phyloP scores from a whole-genome alignment of 805 yeast genomes.

The Myxozyma neotropica region DNA sequence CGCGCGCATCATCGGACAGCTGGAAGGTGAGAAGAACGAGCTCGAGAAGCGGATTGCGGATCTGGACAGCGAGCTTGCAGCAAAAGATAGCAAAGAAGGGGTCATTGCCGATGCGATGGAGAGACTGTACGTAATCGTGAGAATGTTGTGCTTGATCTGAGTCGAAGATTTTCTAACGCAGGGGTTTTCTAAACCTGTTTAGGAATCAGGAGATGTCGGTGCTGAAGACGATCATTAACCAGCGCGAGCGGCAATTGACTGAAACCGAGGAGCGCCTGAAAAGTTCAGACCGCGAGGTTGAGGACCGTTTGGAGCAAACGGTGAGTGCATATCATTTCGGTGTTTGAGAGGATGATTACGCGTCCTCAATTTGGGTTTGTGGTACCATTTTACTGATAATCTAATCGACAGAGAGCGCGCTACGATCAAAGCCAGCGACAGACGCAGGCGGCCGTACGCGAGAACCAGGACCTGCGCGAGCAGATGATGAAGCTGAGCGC shows the following conservation, averaged over 20 bases:
- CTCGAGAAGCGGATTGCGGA: conserved; percentile 41
- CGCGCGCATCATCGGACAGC: conserved; percentile 42
- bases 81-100: conserved; percentile 37
- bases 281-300: conserved; percentile 31
- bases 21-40: conserved; percentile 44
- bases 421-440: conserved; percentile 28
- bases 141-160: not conserved
- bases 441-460: conserved; percentile 41
- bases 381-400: conserved; percentile 36
- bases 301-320: conserved; percentile 23
- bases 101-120: conserved; percentile 17
- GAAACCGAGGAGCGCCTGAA: conserved; percentile 41
- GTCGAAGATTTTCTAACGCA: not conserved
- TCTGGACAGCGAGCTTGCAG: conserved; percentile 40
- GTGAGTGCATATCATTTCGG: conserved; percentile 9
- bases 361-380: conserved; percentile 43
- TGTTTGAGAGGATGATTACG: conserved; percentile 31
- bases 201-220: conserved; percentile 32
- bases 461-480: conserved; percentile 49
- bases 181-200: not conserved
- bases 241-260: conserved; percentile 39
- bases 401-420: conserved; percentile 13
- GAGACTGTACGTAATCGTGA: conserved; percentile 4
- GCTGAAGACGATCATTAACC: conserved; percentile 36
- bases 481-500: conserved; percentile 47